Conservation (phyloP, 371 early-diverging fungal species). For the Actinomortierella wolfii region DNA sequence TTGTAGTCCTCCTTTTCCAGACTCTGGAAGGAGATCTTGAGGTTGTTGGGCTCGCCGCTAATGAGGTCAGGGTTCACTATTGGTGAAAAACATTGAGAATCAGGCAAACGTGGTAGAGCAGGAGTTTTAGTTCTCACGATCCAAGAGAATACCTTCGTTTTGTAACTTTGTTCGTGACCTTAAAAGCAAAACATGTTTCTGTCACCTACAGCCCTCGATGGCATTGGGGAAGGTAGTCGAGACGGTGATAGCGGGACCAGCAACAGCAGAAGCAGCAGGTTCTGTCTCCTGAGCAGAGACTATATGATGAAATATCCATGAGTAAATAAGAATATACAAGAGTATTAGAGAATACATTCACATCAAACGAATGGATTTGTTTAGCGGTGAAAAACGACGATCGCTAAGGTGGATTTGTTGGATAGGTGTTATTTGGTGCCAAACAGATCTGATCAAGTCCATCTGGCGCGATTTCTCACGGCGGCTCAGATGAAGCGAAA, state of each 20-base stretch:
- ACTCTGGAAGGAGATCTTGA: conserved; percentile 40
- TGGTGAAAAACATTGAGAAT: background rate
- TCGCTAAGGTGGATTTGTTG: too few species aligned
- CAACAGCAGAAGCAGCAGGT: conserved; percentile 1
- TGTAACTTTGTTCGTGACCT: too few species aligned
- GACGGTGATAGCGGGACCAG: conserved; percentile 24
- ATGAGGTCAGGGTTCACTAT: conserved; percentile 40
- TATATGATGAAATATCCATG: conserved; percentile 10
- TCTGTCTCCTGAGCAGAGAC: conserved; percentile 25
- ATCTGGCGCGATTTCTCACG: too few species aligned
- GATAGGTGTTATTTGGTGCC: too few species aligned
- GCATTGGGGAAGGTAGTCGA: conserved; percentile 40
- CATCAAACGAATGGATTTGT: too few species aligned
- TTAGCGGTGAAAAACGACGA: too few species aligned
- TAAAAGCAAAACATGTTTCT: too few species aligned
- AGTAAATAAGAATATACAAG: background rate
- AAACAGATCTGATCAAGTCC: too few species aligned
- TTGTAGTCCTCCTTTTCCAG: conserved; percentile 44
- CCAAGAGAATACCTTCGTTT: conserved; percentile 1
- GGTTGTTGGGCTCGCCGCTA: conserved; percentile 42
- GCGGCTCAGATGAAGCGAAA: too few species aligned
- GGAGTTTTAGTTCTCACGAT: background rate
- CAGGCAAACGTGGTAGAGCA: background rate
- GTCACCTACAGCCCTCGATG: conserved; percentile 37
- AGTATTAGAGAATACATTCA: too few species aligned